phyloP scores from a whole-genome alignment of 768 basidiomycete species.

The Dioszegia hungarica region DNA sequence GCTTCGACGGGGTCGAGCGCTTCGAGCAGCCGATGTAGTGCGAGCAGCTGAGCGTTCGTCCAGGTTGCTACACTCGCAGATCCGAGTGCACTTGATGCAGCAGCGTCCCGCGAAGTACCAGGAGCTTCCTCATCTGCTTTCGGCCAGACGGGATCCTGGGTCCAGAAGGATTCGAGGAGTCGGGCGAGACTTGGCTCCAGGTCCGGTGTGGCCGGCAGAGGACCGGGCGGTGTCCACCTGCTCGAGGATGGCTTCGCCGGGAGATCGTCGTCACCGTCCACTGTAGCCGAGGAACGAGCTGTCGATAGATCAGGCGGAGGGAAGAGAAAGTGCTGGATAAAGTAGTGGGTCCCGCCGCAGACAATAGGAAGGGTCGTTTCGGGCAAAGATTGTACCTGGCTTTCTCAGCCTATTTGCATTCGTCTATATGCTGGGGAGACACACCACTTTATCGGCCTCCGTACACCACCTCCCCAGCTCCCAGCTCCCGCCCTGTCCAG shows the following conservation, averaged over 20 bases:
- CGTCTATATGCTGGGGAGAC: slow-evolving; percentile 41
- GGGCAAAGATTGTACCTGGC: slow-evolving; percentile 38
- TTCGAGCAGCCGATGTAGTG: slow-evolving; percentile 63
- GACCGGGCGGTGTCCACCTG: slow-evolving; percentile 34
- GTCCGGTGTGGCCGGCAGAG: slow-evolving; percentile 14
- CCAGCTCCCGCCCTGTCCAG: slow-evolving; percentile 61
- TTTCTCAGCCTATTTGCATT: slow-evolving; percentile 52
- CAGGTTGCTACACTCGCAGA: not conserved
- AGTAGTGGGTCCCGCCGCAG: slow-evolving; percentile 94
- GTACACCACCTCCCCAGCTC: slow-evolving; percentile 61
- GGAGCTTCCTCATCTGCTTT: not conserved
- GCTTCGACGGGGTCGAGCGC: slow-evolving; percentile 69
- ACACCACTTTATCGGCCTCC: slow-evolving; percentile 71
- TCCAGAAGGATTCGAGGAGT: slow-evolving; percentile 42
- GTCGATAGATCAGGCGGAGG: slow-evolving; percentile 52
- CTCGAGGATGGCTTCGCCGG: not conserved
- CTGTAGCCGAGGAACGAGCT: slow-evolving; percentile 9
- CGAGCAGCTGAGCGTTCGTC: slow-evolving; percentile 41
- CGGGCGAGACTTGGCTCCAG: slow-evolving; percentile 1
- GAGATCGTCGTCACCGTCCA: not conserved
- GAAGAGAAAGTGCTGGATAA: slow-evolving; percentile 93
- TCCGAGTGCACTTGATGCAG: not conserved
- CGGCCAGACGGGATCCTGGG: slow-evolving; percentile 23
- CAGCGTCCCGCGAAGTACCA: too few species aligned
- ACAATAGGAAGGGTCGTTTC: slow-evolving; percentile 69